Conservation (phyloP, 75 land plant species). For the Sequoiadendron giganteum region DNA sequence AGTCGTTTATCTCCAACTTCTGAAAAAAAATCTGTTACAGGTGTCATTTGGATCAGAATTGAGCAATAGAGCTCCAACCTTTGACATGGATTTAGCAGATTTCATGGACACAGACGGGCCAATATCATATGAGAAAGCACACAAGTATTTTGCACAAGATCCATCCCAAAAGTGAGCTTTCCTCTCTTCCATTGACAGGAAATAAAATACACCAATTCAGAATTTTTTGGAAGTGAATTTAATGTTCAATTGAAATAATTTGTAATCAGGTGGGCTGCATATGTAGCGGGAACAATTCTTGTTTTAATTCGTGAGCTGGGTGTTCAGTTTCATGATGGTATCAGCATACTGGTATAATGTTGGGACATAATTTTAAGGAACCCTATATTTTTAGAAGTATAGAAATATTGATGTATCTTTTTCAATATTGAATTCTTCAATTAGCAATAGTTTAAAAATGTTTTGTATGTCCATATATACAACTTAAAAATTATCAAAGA, state of each 20-base stretch:
- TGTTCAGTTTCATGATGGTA: conserved; percentile 67
- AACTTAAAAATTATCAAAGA: no score
- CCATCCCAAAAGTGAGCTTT: conserved; percentile 80
- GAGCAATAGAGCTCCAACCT: conserved; percentile 93
- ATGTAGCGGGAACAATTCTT: conserved; percentile 93
- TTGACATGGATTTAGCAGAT: conserved; percentile 96
- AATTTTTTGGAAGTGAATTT: not conserved
- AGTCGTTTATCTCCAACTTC: not conserved
- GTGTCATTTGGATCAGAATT: conserved; percentile 95
- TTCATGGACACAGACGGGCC: conserved; percentile 78
- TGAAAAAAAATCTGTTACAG: conserved; percentile 24
- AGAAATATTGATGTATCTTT: no score
- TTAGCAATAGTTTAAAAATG: no score
- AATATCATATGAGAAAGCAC: conserved; percentile 85
- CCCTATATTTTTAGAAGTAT: no score
- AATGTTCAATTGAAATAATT: not conserved
- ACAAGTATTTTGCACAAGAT: conserved; percentile 73
- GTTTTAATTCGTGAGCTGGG: conserved; percentile 92
- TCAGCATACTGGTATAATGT: conserved; percentile 77
- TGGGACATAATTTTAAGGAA: not conserved
- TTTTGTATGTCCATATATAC: no score
- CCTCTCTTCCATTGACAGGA: not conserved
- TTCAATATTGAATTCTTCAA: no score
- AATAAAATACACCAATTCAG: not conserved
- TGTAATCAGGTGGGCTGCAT: conserved; percentile 92